Evolutionary conservation across 495 filamentous ascomycete species (phyloP).

Genomic region (Aspergillus heteromorphus): DNA sequence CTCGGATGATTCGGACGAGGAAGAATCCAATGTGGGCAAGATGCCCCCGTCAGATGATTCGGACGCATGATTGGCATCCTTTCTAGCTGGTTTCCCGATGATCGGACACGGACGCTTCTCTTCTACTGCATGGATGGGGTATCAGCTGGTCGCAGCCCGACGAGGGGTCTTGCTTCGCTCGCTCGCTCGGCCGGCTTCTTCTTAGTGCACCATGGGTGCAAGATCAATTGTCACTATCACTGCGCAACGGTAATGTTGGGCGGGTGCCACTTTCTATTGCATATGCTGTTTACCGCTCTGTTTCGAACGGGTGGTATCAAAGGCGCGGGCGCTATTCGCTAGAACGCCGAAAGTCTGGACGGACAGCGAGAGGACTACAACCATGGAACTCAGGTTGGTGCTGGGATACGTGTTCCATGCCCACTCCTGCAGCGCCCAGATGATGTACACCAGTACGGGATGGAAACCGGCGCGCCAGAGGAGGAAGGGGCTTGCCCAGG

Average conservation of each 20-base stretch:
- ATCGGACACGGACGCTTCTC: too few relatives aligned
- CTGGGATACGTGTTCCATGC: constrained; percentile 98
- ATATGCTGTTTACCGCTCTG: constrained; percentile 16
- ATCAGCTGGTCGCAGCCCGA: not conserved
- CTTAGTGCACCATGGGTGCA: not conserved
- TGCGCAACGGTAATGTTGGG: not conserved
- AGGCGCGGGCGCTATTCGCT: constrained; percentile 18
- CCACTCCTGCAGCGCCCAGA: constrained; percentile 90
- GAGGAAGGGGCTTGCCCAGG: constrained; percentile 87
- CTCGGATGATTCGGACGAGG: constrained; percentile 53
- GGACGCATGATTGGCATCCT: constrained; percentile 23
- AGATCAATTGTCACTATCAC: not conserved
- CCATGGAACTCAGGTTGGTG: constrained; percentile 68
- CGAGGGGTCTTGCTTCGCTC: not conserved
- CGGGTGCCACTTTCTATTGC: constrained; percentile 14
- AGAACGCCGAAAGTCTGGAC: constrained; percentile 51
- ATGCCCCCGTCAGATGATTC: constrained; percentile 72
- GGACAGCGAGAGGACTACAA: constrained; percentile 68
- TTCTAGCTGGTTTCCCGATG: not conserved
- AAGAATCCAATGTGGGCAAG: constrained; percentile 72
- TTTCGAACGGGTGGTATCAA: constrained; percentile 11
- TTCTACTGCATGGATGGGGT: too few relatives aligned
- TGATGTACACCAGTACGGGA: constrained; percentile 60
- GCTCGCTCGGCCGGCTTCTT: too few relatives aligned
- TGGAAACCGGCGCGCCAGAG: constrained; percentile 77